Percentiles rank a stretch among this genome's conserved stretches.
These are phyloP conservation scores for Arabis hirsuta DNA, from an alignment of 345 rosid species.

Conservation along the genomic window DNA sequence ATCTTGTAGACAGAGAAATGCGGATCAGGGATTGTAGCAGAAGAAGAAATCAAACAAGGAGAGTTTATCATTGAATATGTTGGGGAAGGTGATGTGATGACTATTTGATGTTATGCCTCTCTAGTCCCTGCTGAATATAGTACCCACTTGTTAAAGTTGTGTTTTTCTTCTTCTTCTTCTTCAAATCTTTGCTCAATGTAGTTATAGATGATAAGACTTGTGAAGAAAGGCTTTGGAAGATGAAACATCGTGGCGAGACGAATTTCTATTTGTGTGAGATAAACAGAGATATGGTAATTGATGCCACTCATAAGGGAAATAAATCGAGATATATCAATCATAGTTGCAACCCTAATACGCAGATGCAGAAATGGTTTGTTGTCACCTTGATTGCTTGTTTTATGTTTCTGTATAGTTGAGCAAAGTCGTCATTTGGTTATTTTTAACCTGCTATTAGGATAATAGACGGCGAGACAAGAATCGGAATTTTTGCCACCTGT, in stretches of 20 bases:
- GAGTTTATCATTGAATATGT: slow-evolving; percentile 97
- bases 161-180: not conserved
- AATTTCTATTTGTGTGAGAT: slow-evolving; percentile 97
- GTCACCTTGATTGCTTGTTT: slow-evolving; percentile 21
- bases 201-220: slow-evolving; percentile 99
- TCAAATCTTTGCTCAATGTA: slow-evolving; percentile 38
- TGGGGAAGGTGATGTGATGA: slow-evolving; percentile 77
- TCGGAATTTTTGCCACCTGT: slow-evolving; percentile 90
- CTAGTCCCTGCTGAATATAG: too few species aligned
- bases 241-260: slow-evolving; percentile 93
- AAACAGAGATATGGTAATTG: slow-evolving; percentile 97
- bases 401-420: slow-evolving; percentile 2
- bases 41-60: slow-evolving; percentile 83
- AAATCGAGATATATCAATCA: slow-evolving; percentile 98
- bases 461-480: slow-evolving; percentile 97
- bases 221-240: slow-evolving; percentile 98
- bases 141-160: too few species aligned
- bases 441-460: slow-evolving; percentile 57
- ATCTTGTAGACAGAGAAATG: slow-evolving; percentile 94
- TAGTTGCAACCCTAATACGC: slow-evolving; percentile 93
- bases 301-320: slow-evolving; percentile 96
- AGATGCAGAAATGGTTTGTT: slow-evolving; percentile 97
- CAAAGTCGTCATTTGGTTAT: not conserved
- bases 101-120: slow-evolving; percentile 22
- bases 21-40: slow-evolving; percentile 90